phyloP scores from a whole-genome alignment of 2,329 filamentous ascomycete genomes.

The Fusarium mangiferae region DNA sequence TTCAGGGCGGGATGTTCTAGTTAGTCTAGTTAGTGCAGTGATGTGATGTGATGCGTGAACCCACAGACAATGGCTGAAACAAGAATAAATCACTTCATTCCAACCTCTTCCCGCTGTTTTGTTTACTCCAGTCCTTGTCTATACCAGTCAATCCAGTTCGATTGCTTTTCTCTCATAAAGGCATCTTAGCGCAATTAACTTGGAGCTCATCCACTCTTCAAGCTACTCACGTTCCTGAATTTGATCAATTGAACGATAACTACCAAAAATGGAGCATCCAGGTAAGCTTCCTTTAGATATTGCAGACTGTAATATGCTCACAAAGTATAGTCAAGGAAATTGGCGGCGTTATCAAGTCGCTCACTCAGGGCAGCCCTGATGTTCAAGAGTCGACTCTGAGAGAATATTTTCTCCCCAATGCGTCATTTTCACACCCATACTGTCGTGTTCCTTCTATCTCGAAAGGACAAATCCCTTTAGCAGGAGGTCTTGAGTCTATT shows the following conservation, averaged over 20 bases:
- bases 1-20: neutral
- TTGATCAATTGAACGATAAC: neutral
- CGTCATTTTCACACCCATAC: constrained; percentile 82
- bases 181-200: neutral
- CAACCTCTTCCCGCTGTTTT: constrained; percentile 7
- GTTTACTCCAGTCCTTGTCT: neutral
- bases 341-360: constrained; percentile 69
- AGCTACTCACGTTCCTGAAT: neutral
- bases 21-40: neutral
- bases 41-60: neutral
- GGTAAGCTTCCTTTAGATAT: constrained; percentile 42
- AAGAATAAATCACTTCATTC: constrained; percentile 27
- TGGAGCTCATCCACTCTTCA: neutral
- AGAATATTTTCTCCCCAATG: constrained; percentile 77
- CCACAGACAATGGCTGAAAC: constrained; percentile 28
- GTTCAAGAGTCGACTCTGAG: constrained; percentile 74
- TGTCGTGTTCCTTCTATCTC: constrained; percentile 72
- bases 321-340: constrained; percentile 66
- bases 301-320: neutral
- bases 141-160: neutral
- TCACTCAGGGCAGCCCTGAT: constrained; percentile 74
- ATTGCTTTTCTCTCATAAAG: neutral
- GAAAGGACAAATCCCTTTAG: constrained; percentile 53
- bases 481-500: constrained; percentile 67
- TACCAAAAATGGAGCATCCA: constrained; percentile 51